These are phyloP conservation scores for Fraxinus angustifolia DNA, from an alignment of 305 asterid genomes.

Conservation along the genomic window DNA sequence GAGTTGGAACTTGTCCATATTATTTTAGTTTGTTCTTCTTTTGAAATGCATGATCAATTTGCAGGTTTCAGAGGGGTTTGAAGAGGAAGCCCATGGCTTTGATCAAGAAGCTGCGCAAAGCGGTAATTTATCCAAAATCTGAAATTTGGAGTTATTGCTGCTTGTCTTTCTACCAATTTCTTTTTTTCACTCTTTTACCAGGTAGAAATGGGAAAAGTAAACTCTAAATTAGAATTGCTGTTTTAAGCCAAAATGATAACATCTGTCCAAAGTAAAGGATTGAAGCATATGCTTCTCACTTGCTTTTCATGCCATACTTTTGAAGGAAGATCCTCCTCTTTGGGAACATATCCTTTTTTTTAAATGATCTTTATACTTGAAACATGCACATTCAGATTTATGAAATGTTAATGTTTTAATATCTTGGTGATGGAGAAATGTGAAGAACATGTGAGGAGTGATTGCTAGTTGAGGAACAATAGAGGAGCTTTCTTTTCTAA, in stretches of 20 bases:
- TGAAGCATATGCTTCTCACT: background rate
- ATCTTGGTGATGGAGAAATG: background rate
- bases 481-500: background rate
- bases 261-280: background rate
- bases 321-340: background rate
- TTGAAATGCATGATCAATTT: slow-evolving; percentile 1
- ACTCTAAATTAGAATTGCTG: background rate
- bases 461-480: background rate
- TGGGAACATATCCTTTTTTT: background rate
- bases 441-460: background rate
- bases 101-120: slow-evolving; percentile 83
- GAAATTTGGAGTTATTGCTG: background rate
- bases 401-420: background rate
- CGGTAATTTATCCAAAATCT: slow-evolving; percentile 37
- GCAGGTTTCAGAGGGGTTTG: slow-evolving; percentile 79
- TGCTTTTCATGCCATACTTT: background rate
- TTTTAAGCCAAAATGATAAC: background rate
- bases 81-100: slow-evolving; percentile 90
- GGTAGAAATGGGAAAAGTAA: background rate
- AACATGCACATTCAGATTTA: background rate
- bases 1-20: background rate
- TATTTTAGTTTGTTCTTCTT: background rate
- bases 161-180: background rate
- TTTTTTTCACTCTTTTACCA: background rate
- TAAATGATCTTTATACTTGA: background rate